Evolutionary conservation across 1,139 yeast species (phyloP).

Genomic region (Hanseniaspora uvarum): DNA sequence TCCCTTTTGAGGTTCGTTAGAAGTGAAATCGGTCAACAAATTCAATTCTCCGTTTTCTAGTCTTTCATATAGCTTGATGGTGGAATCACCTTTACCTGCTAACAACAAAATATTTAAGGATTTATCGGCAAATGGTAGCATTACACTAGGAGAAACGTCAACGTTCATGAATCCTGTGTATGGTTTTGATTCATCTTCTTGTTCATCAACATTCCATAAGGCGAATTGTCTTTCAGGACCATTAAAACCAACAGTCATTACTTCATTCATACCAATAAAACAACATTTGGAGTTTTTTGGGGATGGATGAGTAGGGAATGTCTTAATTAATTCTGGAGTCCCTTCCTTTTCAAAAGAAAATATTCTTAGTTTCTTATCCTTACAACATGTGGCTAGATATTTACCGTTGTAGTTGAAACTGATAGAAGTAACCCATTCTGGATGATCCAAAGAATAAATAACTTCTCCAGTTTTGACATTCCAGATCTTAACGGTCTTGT

Average conservation of each 20-base stretch:
- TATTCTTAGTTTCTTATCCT: conserved; percentile 79
- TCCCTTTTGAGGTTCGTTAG: conserved; percentile 92
- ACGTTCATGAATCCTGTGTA: conserved; percentile 68
- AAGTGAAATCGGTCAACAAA: conserved; percentile 75
- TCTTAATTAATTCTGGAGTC: conserved; percentile 27
- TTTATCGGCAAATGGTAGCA: conserved; percentile 82
- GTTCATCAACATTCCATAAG: conserved; percentile 72
- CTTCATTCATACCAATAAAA: conserved; percentile 80
- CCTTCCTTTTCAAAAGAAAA: conserved; percentile 93
- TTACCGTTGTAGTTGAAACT: conserved; percentile 85
- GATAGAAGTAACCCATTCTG: conserved; percentile 82
- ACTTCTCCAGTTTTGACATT: conserved; percentile 66
- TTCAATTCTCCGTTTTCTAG: conserved; percentile 62
- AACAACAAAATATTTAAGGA: conserved; percentile 69
- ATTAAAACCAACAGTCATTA: conserved; percentile 93
- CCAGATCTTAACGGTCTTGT: conserved; percentile 86
- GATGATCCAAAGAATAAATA: conserved; percentile 65
- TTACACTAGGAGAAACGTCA: conserved; percentile 85
- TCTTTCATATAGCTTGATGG: conserved; percentile 83
- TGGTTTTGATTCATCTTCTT: conserved; percentile 63
- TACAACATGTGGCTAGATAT: conserved; percentile 75
- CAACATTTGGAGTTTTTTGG: conserved; percentile 80
- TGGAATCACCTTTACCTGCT: conserved; percentile 98
- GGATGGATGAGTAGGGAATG: conserved; percentile 60
- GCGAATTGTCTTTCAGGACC: conserved; percentile 92